Evolutionary conservation across 768 basidiomycete genomes (phyloP).

Genomic region (Polyporus arcularius): DNA sequence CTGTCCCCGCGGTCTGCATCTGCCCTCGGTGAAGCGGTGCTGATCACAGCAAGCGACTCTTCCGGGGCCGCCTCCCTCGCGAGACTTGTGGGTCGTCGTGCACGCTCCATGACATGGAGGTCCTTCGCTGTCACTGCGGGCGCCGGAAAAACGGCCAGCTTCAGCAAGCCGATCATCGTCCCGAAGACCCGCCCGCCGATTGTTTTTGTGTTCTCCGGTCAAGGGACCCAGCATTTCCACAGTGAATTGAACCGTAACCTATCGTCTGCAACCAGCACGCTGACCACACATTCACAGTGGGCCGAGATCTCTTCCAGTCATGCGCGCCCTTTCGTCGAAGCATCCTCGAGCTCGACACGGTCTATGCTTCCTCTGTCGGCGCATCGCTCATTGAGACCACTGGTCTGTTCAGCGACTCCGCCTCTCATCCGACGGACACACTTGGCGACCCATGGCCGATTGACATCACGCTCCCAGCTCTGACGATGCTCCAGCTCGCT

Average conservation of each 20-base stretch:
- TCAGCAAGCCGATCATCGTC: conserved; percentile 32
- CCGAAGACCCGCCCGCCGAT: conserved; percentile 32
- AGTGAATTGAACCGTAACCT: conserved; percentile 29
- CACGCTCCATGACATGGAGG: conserved; percentile 23
- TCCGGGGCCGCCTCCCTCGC: background rate
- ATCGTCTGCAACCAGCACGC: background rate
- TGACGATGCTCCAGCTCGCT: conserved; percentile 49
- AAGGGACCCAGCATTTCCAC: conserved; percentile 41
- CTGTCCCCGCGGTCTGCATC: conserved; percentile 37
- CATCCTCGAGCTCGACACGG: conserved; percentile 39
- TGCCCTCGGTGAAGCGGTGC: conserved; percentile 4
- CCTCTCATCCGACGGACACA: background rate
- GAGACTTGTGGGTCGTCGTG: conserved; percentile 16
- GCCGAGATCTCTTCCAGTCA: conserved; percentile 36
- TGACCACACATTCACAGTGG: conserved; percentile 31
- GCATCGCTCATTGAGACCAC: conserved; percentile 37
- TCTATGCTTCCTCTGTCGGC: conserved; percentile 33
- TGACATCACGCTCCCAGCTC: conserved; percentile 40
- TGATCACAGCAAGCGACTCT: no score
- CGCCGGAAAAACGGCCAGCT: conserved; percentile 2
- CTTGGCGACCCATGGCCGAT: conserved; percentile 34
- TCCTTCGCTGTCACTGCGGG: conserved; percentile 11
- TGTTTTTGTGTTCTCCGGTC: conserved; percentile 42
- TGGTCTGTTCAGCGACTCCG: conserved; percentile 37
- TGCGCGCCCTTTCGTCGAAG: conserved; percentile 40